phyloP scores from a whole-genome alignment of 2,329 filamentous ascomycete genomes.

The Talaromyces sp. region DNA sequence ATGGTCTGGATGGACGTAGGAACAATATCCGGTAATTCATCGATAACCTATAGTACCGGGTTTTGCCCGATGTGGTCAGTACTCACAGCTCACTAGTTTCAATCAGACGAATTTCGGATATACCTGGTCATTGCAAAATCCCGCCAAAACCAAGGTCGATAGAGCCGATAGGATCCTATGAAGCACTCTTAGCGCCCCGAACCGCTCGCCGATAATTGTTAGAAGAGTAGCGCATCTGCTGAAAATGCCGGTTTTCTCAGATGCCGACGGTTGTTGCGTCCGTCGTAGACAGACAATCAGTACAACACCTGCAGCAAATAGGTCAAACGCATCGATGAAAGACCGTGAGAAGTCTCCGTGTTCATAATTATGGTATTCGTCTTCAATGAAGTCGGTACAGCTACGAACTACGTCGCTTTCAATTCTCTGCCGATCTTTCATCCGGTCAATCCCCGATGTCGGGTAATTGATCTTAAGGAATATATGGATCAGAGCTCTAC shows the following conservation, averaged over 20 bases:
- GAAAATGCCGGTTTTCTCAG: neutral
- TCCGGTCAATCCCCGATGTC: neutral
- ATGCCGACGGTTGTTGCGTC: neutral
- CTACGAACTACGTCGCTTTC: neutral
- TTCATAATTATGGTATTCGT: neutral
- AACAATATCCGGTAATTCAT: neutral
- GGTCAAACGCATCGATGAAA: neutral
- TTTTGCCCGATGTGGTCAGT: neutral
- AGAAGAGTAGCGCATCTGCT: neutral
- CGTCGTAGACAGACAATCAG: neutral
- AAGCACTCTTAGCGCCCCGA: neutral
- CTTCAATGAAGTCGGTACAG: neutral
- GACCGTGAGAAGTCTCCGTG: neutral
- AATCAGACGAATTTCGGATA: neutral
- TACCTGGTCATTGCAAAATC: neutral
- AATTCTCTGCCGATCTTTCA: neutral
- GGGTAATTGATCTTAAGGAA: neutral
- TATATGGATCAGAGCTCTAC: neutral
- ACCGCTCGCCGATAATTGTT: neutral
- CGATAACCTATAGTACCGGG: neutral
- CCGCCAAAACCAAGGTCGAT: conserved; percentile 6
- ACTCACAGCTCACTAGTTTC: neutral
- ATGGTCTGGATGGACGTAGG: neutral
- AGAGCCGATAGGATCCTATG: conserved; percentile 15
- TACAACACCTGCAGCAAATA: neutral